Evolutionary conservation across 1,139 yeast species (phyloP).

Genomic region (Yamadazyma triangularis): DNA sequence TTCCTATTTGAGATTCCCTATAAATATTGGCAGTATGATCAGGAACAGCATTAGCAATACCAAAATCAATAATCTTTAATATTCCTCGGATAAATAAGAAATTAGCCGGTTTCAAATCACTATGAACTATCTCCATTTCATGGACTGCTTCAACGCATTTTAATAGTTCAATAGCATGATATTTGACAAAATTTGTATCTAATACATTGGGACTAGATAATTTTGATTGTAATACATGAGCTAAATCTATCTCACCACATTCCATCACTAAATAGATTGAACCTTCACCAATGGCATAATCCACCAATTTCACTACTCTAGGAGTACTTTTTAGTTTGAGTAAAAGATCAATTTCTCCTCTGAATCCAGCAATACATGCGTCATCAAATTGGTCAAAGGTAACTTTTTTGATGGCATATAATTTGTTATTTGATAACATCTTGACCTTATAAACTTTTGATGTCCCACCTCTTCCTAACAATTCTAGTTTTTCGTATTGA

Average conservation of each 20-base stretch:
- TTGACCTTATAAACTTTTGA: conserved; percentile 87
- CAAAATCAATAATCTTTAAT: conserved; percentile 89
- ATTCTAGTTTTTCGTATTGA: conserved; percentile 69
- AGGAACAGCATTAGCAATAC: conserved; percentile 91
- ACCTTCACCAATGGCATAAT: conserved; percentile 63
- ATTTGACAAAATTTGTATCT: conserved; percentile 77
- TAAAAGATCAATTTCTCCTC: conserved; percentile 83
- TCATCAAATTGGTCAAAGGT: conserved; percentile 78
- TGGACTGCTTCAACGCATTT: conserved; percentile 88
- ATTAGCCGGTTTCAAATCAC: conserved; percentile 94
- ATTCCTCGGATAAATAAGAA: conserved; percentile 83
- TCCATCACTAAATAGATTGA: conserved; percentile 82
- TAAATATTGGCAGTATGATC: conserved; percentile 89
- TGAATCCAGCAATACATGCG: conserved; percentile 67
- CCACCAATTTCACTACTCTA: conserved; percentile 76
- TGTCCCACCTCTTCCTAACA: conserved; percentile 89
- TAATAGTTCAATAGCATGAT: conserved; percentile 74
- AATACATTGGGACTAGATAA: conserved; percentile 39
- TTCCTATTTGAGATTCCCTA: conserved; percentile 88
- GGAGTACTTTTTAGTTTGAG: conserved; percentile 54
- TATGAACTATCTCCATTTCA: conserved; percentile 82
- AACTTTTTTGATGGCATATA: conserved; percentile 82
- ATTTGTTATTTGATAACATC: conserved; percentile 43
- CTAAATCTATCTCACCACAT: conserved; percentile 89
- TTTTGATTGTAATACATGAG: conserved; percentile 69